Percentiles rank a stretch among this genome's conserved stretches.
phyloP scores from a whole-genome alignment of 108 stramenopile genomes.

The Cyclotella cryptica region DNA sequence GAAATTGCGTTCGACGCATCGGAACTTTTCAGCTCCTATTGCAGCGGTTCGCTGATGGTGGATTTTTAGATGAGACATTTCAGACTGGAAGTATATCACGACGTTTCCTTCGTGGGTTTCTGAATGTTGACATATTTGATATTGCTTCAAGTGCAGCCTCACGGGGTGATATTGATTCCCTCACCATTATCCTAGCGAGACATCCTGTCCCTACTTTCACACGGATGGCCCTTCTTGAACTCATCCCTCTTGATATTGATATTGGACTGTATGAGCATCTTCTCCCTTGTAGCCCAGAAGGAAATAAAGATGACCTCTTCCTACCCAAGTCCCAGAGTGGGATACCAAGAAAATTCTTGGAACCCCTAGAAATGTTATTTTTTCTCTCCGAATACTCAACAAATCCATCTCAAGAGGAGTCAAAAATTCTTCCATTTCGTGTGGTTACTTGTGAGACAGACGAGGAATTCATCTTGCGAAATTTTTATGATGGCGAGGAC shows the following conservation, averaged over 20 bases:
- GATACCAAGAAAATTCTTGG: conserved; percentile 17
- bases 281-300: conserved; percentile 47
- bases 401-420: conserved; percentile 8
- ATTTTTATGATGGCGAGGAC: conserved; percentile 5
- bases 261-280: conserved; percentile 63
- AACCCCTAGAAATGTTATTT: conserved; percentile 43
- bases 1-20: conserved; percentile 37
- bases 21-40: conserved; percentile 67
- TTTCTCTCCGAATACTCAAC: conserved; percentile 31
- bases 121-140: conserved; percentile 21
- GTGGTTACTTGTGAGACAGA: conserved; percentile 43
- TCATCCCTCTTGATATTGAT: conserved; percentile 57
- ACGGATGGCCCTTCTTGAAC: conserved; percentile 50
- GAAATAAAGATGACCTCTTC: conserved; percentile 10
- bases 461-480: conserved; percentile 11
- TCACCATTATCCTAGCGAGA: conserved; percentile 64
- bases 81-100: neutral
- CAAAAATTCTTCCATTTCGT: conserved; percentile 11
- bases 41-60: conserved; percentile 31
- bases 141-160: conserved; percentile 58
- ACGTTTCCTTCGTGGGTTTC: conserved; percentile 60
- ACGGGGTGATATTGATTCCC: conserved; percentile 60
- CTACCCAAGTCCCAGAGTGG: conserved; percentile 6
- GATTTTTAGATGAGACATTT: conserved; percentile 5
- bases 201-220: conserved; percentile 49